Percentiles rank a stretch among this genome's conserved stretches.
These are phyloP conservation scores for Tuber brumale DNA, from an alignment of 495 filamentous ascomycete species.

Conservation along the genomic window DNA sequence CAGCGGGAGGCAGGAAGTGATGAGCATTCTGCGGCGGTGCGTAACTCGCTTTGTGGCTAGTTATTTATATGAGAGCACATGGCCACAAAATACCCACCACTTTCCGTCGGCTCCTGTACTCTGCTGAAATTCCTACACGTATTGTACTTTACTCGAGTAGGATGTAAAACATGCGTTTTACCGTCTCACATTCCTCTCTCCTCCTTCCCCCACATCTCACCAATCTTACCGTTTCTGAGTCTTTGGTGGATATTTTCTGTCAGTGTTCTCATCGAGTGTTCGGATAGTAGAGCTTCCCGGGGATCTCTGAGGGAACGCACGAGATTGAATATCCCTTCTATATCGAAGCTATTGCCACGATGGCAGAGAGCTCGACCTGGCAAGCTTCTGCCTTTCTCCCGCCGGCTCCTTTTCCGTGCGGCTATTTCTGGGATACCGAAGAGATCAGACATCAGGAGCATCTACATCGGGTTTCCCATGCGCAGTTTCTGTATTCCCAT, in stretches of 20 bases:
- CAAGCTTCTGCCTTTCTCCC: neutral
- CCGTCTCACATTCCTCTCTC: neutral
- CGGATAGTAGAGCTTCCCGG: neutral
- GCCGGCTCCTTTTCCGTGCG: neutral
- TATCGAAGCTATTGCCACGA: neutral
- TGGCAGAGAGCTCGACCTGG: neutral
- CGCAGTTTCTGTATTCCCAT: conserved; percentile 30
- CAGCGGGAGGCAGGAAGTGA: neutral
- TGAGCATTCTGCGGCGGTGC: neutral
- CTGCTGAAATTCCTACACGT: neutral
- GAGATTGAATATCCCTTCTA: neutral
- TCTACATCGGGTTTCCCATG: conserved; percentile 31
- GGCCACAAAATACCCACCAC: neutral
- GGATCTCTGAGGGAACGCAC: no score
- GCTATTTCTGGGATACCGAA: conserved; percentile 31
- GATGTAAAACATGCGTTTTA: neutral
- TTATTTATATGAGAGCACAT: neutral
- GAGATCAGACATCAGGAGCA: conserved; percentile 32
- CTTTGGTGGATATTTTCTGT: neutral
- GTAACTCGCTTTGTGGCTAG: neutral
- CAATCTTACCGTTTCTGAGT: neutral
- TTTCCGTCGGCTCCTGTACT: neutral
- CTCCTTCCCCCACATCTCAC: neutral
- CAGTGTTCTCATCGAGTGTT: neutral
- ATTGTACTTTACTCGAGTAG: neutral